Evolutionary conservation across 1,139 yeast species (phyloP), one percentile per base, ranked within the genome.

Genomic region (Saccharomyces hybrid): DNA sequence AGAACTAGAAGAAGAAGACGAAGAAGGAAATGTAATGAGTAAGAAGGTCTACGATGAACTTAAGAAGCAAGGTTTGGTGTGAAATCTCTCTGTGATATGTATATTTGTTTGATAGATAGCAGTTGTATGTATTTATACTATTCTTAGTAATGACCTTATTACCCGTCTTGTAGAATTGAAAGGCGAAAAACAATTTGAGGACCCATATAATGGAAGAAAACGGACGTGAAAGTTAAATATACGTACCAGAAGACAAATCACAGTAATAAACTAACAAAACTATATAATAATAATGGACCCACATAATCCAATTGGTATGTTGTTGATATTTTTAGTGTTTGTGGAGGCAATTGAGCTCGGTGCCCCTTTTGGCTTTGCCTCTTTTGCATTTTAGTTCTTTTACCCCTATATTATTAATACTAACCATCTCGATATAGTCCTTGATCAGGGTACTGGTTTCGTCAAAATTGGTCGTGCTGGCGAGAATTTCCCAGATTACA

Each of bases 361-460:
- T 9, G 25, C 14, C 20, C n/a, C 11, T 28, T 38, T 6, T 23
- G 20, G 25, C 41, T 34, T 14, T 8, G 34, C 14, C n/a, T 49
- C 26, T 20, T 30, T 23, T 11, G 46, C 7, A 32, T 46, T 48
- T 20, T 25, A 25, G 30, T n/a, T 46, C 34, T 30, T 28, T 48
- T 38, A 48, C 50, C 50, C 49, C 49, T 44, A 46, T 41, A 28
- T 9, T 16, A 27, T 7, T 11, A 14, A 27, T 47, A 38, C 20
- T 30, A 49, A 32, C 47, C 38, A 48, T 31, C 47, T 20, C 30
- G 47, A 34, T 25, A 16, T 48, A 83, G 98, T 93, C 65, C 90
- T 95, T 65, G 99, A 93, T 75, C 99, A 95, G 77, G 99, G 99
- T 76, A 93, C 99, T 50, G 99, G 99, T 59, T 93, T 93, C 70